Conservation (phyloP, 1,284 basidiomycete species). For the Trichosporon coremiiforme region DNA sequence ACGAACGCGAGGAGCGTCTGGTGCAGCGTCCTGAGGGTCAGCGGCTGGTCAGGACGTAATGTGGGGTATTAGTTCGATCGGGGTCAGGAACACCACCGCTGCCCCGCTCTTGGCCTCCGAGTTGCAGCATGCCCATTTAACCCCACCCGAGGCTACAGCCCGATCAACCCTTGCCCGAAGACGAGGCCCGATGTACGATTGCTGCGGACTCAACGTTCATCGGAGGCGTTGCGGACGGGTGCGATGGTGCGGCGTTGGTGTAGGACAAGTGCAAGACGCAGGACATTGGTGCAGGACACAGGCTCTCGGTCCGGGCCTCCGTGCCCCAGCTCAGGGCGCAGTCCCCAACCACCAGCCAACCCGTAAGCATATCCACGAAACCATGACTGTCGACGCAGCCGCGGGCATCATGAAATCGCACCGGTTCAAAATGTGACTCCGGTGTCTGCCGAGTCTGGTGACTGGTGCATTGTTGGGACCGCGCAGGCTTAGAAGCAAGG, state of each 20-base stretch:
- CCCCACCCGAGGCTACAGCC: background rate
- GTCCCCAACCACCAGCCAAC: background rate
- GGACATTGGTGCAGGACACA: background rate
- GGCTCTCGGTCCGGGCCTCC: background rate
- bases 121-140: background rate
- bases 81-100: background rate
- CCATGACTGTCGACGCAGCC: background rate
- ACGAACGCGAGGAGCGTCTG: slow-evolving; percentile 4
- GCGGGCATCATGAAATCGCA: slow-evolving; percentile 1
- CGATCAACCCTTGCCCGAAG: background rate
- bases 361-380: background rate
- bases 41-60: background rate
- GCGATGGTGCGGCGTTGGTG: background rate
- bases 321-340: background rate
- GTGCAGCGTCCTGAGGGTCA: slow-evolving; percentile 8
- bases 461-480: background rate
- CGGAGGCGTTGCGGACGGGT: background rate
- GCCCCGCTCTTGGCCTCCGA: background rate
- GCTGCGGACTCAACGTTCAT: background rate
- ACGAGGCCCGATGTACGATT: background rate
- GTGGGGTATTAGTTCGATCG: background rate
- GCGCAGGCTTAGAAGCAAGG: background rate
- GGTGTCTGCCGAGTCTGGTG: background rate
- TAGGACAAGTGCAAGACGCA: background rate
- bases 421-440: background rate